Base-by-base conservation (phyloP, 148 eudicot genomes). In the Vaccinium corymbosum region DNA sequence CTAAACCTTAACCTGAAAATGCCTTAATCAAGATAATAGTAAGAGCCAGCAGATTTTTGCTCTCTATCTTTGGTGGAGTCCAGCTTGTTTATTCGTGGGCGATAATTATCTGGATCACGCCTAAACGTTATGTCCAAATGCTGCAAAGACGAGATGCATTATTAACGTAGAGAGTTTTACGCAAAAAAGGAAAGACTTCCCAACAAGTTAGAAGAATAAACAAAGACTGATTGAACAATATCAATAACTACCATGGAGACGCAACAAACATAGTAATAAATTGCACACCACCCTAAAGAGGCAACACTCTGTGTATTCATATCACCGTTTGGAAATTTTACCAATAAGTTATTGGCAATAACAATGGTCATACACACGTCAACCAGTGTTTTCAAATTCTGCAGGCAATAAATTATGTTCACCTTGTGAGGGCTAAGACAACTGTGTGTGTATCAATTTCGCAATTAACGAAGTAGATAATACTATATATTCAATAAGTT, bases 21-120 rank as follows among this genome's bases (percentile, higher is more conserved):
- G 68, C 68, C 25, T 61, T n/a, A 61, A 82, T 94, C 98, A 82
- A 96, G 89, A 85, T 96, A 94, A 87, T 96, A 93, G 80, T 94
- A 96, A 35, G 99, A 94, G 84, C 99, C 99, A 72, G 97, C 98
- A 78, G 84, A 25, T 86, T 96, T 96, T 86, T 96, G 99, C 91
- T 96, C 98, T 88, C 97, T 91, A 88, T 94, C 99, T 90, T 96
- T 96, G 2, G 99, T 93, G 25, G 99, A 96, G 1, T 93, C 97
- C 87, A 92, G 86, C 74, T 94, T 96, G 90, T 94, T 96, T 84
- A 96, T 94, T 88, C 98, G 89, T 6, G 97, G 98, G 38, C 98
- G 97, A 81, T 50, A 94, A 86, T 96, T 96, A 61, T 98, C 91
- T 55, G 98, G 98, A 85, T 94, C 99, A 88, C 99, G 85, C 89